These are phyloP conservation scores for Aulographum hederae DNA, from an alignment of 2,329 filamentous ascomycete genomes.

Conservation along the genomic window DNA sequence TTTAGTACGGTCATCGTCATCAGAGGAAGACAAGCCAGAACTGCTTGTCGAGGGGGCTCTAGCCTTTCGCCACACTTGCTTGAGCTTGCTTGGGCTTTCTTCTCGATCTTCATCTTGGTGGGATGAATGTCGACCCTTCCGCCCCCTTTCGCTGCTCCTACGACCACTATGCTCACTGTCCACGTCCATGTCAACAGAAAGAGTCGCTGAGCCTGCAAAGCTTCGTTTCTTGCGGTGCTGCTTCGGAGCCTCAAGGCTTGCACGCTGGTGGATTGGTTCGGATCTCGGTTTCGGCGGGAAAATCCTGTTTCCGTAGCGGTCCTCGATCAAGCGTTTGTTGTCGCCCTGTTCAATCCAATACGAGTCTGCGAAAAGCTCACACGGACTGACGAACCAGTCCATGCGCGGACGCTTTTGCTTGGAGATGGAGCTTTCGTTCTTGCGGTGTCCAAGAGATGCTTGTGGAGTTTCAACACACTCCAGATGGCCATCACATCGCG, in stretches of 20 bases:
- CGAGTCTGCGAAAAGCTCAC: slow-evolving; percentile 74
- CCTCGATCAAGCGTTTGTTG: slow-evolving; percentile 67
- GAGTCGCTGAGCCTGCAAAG: too few species aligned
- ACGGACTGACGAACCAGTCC: slow-evolving; percentile 70
- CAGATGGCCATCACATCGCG: slow-evolving; percentile 12
- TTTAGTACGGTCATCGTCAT: slow-evolving; percentile 34
- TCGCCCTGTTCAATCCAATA: slow-evolving; percentile 75
- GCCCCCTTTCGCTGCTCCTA: too few species aligned
- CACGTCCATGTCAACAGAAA: too few species aligned
- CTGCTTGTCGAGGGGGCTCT: slow-evolving; percentile 12
- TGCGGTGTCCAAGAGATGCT: slow-evolving; percentile 9
- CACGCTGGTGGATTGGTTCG: too few species aligned
- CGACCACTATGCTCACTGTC: too few species aligned
- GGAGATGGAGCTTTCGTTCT: slow-evolving; percentile 23
- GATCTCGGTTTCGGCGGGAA: slow-evolving; percentile 39
- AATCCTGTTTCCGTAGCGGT: slow-evolving; percentile 56
- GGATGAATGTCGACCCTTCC: too few species aligned
- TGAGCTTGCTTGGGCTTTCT: slow-evolving; percentile 13
- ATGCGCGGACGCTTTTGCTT: slow-evolving; percentile 57
- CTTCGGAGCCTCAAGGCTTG: too few species aligned
- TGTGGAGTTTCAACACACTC: too few species aligned
- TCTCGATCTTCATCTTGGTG: too few species aligned
- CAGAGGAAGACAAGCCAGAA: slow-evolving; percentile 16
- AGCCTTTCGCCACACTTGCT: slow-evolving; percentile 13
- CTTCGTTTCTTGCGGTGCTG: too few species aligned